Evolutionary conservation across 371 early-diverging fungal genomes (phyloP), one percentile per base, ranked within the genome.

Genomic region (Nematocida sp.): DNA sequence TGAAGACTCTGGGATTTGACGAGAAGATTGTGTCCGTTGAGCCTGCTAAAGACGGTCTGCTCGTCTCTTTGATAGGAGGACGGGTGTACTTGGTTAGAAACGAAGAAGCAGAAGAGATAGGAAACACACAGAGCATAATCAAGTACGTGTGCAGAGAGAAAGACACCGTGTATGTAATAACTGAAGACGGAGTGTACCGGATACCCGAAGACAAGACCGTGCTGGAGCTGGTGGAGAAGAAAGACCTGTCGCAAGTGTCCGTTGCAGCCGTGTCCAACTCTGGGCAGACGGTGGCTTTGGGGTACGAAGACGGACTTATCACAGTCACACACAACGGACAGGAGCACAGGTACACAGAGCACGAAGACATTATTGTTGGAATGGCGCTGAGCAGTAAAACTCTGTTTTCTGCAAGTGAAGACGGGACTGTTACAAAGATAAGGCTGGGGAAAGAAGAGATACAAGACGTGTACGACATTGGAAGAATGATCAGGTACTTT

Each of bases 321-420:
- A 70, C 62, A 4, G 51, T 70, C 11, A 23, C 27, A 11, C 37
- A 38, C 45, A 2, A 8, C 7, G 21, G 31, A 25, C 11, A 25
- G 5, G 25, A 29, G 46, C 36, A 51, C 29, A 34, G 15, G 4
- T 70, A 45, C 11, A 17, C 11, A 1, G 58, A 56, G 25, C 74
- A 70, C 34, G 74, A 70, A 57, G 74, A 70, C 36, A 25, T 31
- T 23, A 48, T 70, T 13, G 51, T 70, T 17, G 62, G 43, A 7
- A 23, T 70, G 8, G 32, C 60, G 19, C 23, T 60, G 5, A 40
- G 23, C 4, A 70, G n/a, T 13, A 60, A 23, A 32, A 45, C 19
- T 5, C 48, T 70, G 27, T 60, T 45, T 32, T 27, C 74, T 2
- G 74, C 74, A n/a, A 70, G 74, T 32, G 74, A 70, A 34, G 74